Conservation (phyloP, 441 rosid genomes). For the Daphne laureola region DNA sequence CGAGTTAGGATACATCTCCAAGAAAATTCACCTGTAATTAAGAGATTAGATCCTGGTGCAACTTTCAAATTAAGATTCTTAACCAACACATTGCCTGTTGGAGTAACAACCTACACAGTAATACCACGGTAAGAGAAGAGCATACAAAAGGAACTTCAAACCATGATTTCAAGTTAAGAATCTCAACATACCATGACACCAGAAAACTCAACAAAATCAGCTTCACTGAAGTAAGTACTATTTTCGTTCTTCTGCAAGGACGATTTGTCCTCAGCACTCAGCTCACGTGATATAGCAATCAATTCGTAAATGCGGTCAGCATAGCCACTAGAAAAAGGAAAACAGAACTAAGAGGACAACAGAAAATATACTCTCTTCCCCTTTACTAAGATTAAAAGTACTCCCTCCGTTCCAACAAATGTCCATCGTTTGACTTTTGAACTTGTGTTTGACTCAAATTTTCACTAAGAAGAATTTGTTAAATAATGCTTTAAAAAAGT, state of each 20-base stretch:
- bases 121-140: slow-evolving; percentile 17
- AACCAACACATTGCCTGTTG: slow-evolving; percentile 91
- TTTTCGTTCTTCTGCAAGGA: slow-evolving; percentile 62
- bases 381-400: too few species aligned
- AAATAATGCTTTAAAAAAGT: too few species aligned
- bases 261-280: slow-evolving; percentile 45
- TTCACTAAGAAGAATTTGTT: too few species aligned
- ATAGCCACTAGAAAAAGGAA: slow-evolving; percentile 70
- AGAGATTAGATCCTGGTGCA: slow-evolving; percentile 90
- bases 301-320: slow-evolving; percentile 98
- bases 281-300: slow-evolving; percentile 81
- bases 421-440: too few species aligned
- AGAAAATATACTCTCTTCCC: slow-evolving; percentile 5
- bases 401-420: too few species aligned
- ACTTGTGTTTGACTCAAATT: too few species aligned
- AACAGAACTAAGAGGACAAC: slow-evolving; percentile 5
- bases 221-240: slow-evolving; percentile 75
- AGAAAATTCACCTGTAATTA: slow-evolving; percentile 77
- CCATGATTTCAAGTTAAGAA: neutral
- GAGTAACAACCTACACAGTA: slow-evolving; percentile 86
- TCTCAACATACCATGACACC: slow-evolving; percentile 73
- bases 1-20: slow-evolving; percentile 11
- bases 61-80: slow-evolving; percentile 86
- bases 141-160: neutral
- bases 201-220: slow-evolving; percentile 86